Evolutionary conservation across 1,284 basidiomycete genomes (phyloP).

Genomic region (Ustilago trichophora): DNA sequence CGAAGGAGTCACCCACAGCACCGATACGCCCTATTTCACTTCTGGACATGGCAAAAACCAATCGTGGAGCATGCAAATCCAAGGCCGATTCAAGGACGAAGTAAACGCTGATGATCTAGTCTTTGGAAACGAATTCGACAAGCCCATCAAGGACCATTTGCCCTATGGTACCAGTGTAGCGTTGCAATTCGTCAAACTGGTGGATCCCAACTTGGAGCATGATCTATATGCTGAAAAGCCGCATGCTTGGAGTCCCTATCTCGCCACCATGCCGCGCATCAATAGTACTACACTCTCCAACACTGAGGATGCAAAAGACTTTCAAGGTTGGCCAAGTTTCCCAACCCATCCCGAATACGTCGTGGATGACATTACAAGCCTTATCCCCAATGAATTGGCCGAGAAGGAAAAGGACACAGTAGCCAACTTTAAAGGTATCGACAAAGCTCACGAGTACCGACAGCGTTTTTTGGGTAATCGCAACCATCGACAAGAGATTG

Average conservation of each 20-base stretch:
- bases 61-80: slow-evolving; percentile 61
- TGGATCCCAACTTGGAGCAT: slow-evolving; percentile 85
- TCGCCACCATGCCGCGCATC: slow-evolving; percentile 86
- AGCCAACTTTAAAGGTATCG: slow-evolving; percentile 43
- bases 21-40: slow-evolving; percentile 51
- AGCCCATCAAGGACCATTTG: slow-evolving; percentile 66
- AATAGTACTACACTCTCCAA: slow-evolving; percentile 71
- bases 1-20: slow-evolving; percentile 8
- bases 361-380: slow-evolving; percentile 50
- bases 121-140: slow-evolving; percentile 78
- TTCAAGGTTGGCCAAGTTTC: slow-evolving; percentile 52
- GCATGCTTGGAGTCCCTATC: slow-evolving; percentile 87
- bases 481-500: slow-evolving; percentile 35
- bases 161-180: slow-evolving; percentile 77
- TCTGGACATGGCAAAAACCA: slow-evolving; percentile 48
- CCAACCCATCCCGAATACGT: slow-evolving; percentile 48
- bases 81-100: slow-evolving; percentile 64
- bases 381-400: slow-evolving; percentile 32
- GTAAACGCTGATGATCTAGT: slow-evolving; percentile 79
- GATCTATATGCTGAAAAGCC: slow-evolving; percentile 80
- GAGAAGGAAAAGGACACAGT: slow-evolving; percentile 45
- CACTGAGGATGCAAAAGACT: not conserved
- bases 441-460: slow-evolving; percentile 47
- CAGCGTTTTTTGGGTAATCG: slow-evolving; percentile 44
- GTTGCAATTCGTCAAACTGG: slow-evolving; percentile 71